phyloP scores from a whole-genome alignment of 2,329 filamentous ascomycete genomes.

The Aspergillus tanneri region DNA sequence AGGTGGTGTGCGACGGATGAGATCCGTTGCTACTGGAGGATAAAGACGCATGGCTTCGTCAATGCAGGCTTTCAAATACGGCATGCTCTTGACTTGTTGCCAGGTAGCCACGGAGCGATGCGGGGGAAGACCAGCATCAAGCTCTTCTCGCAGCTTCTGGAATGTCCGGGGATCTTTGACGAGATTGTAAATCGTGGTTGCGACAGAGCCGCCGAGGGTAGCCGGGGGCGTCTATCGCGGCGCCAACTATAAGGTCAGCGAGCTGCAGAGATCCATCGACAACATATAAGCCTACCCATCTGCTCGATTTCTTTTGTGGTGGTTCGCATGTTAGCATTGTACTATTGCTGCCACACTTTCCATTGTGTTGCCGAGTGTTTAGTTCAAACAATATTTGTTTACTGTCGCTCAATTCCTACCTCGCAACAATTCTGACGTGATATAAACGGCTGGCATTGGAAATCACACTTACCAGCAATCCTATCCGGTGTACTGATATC shows the following conservation, averaged over 20 bases:
- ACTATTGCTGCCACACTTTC: no score
- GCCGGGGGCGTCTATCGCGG: background rate
- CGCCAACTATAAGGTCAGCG: no score
- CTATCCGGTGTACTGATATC: background rate
- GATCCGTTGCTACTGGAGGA: constrained; percentile 6
- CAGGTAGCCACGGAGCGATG: background rate
- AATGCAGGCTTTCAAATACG: constrained; percentile 12
- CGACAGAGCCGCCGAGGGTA: no score
- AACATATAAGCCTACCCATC: no score
- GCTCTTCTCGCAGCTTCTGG: background rate
- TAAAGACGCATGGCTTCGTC: constrained; percentile 12
- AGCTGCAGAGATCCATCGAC: no score
- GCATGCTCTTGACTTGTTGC: constrained; percentile 7
- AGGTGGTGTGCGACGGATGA: constrained; percentile 11
- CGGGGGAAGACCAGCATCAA: background rate
- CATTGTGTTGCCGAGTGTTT: no score
- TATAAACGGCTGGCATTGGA: no score
- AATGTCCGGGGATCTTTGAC: background rate
- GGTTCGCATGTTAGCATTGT: background rate
- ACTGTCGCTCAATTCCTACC: no score
- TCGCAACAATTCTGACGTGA: no score
- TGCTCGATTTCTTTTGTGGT: background rate
- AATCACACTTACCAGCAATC: background rate
- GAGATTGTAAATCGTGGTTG: background rate
- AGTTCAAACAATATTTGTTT: no score